A percentile compares a stretch with the other conserved stretches of the same genome.
Conservation (phyloP, 140 eudicot genomes). For the Stevia rebaudiana region DNA sequence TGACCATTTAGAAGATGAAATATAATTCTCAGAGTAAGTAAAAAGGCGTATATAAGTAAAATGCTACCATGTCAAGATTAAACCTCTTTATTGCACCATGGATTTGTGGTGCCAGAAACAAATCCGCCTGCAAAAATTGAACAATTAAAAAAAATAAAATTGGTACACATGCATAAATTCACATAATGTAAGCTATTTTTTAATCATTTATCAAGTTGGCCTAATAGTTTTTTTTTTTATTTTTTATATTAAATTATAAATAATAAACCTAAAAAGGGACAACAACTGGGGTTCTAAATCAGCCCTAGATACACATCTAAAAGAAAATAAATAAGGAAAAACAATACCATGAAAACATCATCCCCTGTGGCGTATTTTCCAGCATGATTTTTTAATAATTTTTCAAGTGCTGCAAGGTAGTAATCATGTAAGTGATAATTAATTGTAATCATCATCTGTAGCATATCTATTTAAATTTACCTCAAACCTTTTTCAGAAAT, state of each 20-base stretch:
- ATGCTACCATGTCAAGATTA: constrained; percentile 69
- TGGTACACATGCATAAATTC: neutral
- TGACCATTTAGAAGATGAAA: neutral
- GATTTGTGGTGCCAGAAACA: constrained; percentile 83
- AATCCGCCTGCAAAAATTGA: constrained; percentile 68
- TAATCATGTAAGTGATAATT: neutral
- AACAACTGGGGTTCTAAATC: neutral
- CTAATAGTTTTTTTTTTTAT: neutral
- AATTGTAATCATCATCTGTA: constrained; percentile 9
- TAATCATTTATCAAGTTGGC: neutral
- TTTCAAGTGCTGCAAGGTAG: constrained; percentile 65
- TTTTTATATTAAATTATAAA: neutral
- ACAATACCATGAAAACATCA: constrained; percentile 55
- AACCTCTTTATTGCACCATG: constrained; percentile 50
- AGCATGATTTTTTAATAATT: constrained; percentile 45
- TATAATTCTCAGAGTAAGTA: neutral
- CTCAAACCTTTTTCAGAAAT: neutral
- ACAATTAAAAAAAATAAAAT: neutral
- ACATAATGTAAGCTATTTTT: neutral
- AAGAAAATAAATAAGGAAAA: neutral
- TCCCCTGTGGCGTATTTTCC: constrained; percentile 80
- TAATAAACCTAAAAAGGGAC: neutral
- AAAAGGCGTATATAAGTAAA: neutral
- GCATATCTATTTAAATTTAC: neutral
- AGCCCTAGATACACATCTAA: neutral